Conservation (phyloP, 352 stramenopile genomes). For the Heterotrichella gracilis region DNA sequence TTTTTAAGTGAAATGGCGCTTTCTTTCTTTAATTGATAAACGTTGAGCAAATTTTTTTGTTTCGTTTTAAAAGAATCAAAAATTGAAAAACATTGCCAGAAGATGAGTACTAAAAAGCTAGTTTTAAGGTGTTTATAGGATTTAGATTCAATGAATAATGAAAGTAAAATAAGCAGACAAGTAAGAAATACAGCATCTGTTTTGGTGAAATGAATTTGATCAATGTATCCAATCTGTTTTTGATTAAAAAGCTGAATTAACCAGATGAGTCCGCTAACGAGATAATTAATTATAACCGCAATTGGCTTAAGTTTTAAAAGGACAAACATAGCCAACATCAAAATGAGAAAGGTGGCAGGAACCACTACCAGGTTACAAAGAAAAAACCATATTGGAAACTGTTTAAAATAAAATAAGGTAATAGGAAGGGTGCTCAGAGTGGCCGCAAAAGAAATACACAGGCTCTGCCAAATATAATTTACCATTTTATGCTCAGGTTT, state of each 20-base stretch:
- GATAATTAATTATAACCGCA: background rate
- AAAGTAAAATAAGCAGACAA: background rate
- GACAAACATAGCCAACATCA: background rate
- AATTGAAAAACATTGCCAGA: background rate
- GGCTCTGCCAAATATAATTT: background rate
- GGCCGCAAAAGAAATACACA: background rate
- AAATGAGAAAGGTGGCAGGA: background rate
- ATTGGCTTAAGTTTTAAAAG: background rate
- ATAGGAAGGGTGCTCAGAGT: background rate
- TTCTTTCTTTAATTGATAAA: background rate
- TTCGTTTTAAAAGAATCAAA: background rate
- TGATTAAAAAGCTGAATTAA: background rate
- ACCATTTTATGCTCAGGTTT: background rate
- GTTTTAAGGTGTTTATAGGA: background rate
- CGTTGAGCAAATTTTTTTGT: background rate
- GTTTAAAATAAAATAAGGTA: conserved; percentile 9
- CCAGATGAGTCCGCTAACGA: background rate
- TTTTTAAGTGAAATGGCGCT: background rate
- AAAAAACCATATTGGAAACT: background rate
- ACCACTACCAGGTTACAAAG: background rate
- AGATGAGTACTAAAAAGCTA: background rate
- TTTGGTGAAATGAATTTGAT: background rate
- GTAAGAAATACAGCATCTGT: background rate
- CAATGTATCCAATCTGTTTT: background rate
- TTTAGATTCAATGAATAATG: background rate